phyloP scores from a whole-genome alignment of 2,329 filamentous ascomycete species.

The Trichoderma sp. region DNA sequence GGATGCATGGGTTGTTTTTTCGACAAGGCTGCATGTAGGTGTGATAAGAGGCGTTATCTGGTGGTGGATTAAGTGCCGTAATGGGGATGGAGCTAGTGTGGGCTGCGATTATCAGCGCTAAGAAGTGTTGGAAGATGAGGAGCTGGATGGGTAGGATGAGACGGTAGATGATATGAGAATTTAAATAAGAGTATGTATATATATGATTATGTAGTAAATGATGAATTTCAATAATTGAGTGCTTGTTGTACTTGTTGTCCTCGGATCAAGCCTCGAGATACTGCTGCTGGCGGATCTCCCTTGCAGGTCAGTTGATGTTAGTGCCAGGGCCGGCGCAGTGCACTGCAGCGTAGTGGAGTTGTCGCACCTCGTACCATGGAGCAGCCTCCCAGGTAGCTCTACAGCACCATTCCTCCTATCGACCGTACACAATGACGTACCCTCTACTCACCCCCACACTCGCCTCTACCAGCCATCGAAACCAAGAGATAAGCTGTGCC shows the following conservation, averaged over 20 bases:
- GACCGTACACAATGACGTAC: background rate
- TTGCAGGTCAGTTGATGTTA: background rate
- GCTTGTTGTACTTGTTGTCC: too few species aligned
- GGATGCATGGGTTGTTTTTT: background rate
- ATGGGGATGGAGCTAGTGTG: constrained; percentile 3
- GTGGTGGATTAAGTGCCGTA: constrained; percentile 11
- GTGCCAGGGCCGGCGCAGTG: background rate
- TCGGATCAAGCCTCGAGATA: background rate
- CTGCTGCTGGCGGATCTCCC: background rate
- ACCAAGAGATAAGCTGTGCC: constrained; percentile 17
- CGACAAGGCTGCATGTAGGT: background rate
- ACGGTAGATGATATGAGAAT: background rate
- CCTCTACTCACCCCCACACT: background rate
- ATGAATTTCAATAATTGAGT: background rate
- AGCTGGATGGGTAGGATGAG: background rate
- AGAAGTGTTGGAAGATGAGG: background rate
- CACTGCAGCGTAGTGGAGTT: background rate
- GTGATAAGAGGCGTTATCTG: constrained; percentile 6
- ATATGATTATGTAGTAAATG: background rate
- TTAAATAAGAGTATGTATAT: background rate
- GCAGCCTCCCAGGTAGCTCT: background rate
- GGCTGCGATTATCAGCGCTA: background rate
- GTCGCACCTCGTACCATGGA: background rate
- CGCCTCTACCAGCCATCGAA: background rate
- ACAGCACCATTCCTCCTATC: background rate